These are phyloP conservation scores for Ziziphus jujuba DNA, from an alignment of 306 rosid genomes.

Conservation along the genomic window DNA sequence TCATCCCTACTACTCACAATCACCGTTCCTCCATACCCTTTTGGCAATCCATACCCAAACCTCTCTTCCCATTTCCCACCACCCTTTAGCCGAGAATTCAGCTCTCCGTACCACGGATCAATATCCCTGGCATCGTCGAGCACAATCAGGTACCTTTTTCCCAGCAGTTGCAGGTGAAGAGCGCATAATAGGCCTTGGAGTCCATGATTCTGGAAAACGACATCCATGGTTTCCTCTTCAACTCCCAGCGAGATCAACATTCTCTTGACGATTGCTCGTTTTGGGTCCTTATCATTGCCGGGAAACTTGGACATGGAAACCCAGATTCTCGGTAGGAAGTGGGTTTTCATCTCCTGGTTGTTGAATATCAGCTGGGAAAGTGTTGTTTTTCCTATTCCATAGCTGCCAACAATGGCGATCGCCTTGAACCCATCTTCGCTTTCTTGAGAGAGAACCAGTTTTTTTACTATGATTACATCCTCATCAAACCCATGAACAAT, in stretches of 20 bases:
- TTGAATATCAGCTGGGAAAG: slow-evolving; percentile 13
- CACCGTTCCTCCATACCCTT: slow-evolving; percentile 26
- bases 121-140: slow-evolving; percentile 26
- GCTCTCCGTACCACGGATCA: background rate
- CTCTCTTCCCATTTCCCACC: slow-evolving; percentile 4
- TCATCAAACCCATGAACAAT: slow-evolving; percentile 26
- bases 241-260: slow-evolving; percentile 23
- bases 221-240: background rate
- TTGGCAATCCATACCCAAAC: slow-evolving; percentile 19
- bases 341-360: slow-evolving; percentile 8
- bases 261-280: slow-evolving; percentile 4
- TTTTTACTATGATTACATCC: slow-evolving; percentile 7
- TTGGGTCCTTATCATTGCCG: background rate
- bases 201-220: background rate
- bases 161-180: slow-evolving; percentile 13
- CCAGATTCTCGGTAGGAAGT: slow-evolving; percentile 31
- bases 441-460: slow-evolving; percentile 2
- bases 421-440: slow-evolving; percentile 10
- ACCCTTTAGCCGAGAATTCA: background rate
- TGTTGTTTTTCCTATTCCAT: slow-evolving; percentile 25
- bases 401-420: slow-evolving; percentile 17
- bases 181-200: slow-evolving; percentile 13
- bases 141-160: slow-evolving; percentile 30
- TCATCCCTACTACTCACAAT: slow-evolving; percentile 27
- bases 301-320: slow-evolving; percentile 15